phyloP scores from a whole-genome alignment of 306 rosid genomes.

The Malus orientalis region DNA sequence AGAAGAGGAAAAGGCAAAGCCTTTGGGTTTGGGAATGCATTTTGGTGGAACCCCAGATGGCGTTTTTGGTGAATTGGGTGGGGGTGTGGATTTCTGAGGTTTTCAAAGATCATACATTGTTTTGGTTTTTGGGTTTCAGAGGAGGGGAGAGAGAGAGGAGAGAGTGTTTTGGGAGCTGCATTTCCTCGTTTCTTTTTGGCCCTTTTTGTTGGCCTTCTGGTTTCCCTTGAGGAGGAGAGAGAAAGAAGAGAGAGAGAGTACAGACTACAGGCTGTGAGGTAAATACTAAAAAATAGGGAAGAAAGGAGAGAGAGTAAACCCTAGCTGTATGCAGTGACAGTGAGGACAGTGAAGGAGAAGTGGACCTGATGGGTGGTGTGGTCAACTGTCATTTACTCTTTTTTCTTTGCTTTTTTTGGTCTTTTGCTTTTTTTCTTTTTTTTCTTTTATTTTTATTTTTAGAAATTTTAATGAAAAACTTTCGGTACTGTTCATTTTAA shows the following conservation, averaged over 20 bases:
- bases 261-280: conserved; percentile 30
- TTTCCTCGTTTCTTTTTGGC: conserved; percentile 10
- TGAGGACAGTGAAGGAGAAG: not conserved
- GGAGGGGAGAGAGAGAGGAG: not conserved
- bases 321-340: conserved; percentile 25
- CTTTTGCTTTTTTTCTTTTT: not conserved
- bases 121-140: not conserved
- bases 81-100: not conserved
- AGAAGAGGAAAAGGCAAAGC: not conserved
- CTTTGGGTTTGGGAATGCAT: conserved; percentile 17
- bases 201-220: conserved; percentile 7
- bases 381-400: conserved; percentile 20
- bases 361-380: not conserved
- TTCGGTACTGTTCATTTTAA: too few relatives aligned
- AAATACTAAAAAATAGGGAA: not conserved
- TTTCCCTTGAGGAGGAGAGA: conserved; percentile 8
- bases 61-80: not conserved
- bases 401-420: not conserved
- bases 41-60: not conserved
- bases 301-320: conserved; percentile 15
- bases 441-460: too few relatives aligned
- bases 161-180: conserved; percentile 21
- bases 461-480: too few relatives aligned
- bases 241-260: conserved; percentile 14
- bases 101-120: conserved; percentile 8